Evolutionary conservation across 768 basidiomycete species (phyloP).

Genomic region (Clitopilus passeckerianus): DNA sequence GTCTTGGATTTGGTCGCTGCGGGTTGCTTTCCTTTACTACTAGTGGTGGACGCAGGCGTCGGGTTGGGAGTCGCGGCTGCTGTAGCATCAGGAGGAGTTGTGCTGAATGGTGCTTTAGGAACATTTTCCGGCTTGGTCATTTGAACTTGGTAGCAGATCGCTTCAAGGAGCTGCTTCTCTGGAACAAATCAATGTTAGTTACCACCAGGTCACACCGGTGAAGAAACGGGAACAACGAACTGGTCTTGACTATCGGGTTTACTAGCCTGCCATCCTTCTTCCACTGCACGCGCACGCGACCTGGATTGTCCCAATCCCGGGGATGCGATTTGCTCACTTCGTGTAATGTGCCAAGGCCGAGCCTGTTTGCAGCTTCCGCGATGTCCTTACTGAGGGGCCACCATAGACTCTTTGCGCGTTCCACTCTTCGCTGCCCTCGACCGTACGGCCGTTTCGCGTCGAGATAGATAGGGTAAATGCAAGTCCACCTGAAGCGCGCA

Average conservation of each 20-base stretch:
- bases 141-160: constrained; percentile 72
- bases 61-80: neutral
- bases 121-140: constrained; percentile 63
- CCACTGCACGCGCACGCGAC: constrained; percentile 90
- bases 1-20: constrained; percentile 40
- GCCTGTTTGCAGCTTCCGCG: constrained; percentile 69
- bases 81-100: constrained; percentile 19
- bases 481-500: constrained; percentile 69
- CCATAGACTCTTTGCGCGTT: constrained; percentile 78
- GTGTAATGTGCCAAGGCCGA: constrained; percentile 79
- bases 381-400: constrained; percentile 96
- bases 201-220: neutral
- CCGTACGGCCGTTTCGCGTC: constrained; percentile 91
- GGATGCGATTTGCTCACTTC: constrained; percentile 92
- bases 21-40: constrained; percentile 49
- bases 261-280: constrained; percentile 71
- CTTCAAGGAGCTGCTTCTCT: constrained; percentile 81
- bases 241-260: constrained; percentile 68
- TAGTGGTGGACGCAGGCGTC: constrained; percentile 24
- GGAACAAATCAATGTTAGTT: constrained; percentile 4
- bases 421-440: constrained; percentile 77
- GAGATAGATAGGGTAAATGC: constrained; percentile 94
- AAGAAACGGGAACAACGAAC: constrained; percentile 36
- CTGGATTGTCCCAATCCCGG: constrained; percentile 97
- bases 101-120: constrained; percentile 59